Evolutionary conservation across 148 eudicot genomes (phyloP).

Genomic region (Mesembryanthemum crystallinum): DNA sequence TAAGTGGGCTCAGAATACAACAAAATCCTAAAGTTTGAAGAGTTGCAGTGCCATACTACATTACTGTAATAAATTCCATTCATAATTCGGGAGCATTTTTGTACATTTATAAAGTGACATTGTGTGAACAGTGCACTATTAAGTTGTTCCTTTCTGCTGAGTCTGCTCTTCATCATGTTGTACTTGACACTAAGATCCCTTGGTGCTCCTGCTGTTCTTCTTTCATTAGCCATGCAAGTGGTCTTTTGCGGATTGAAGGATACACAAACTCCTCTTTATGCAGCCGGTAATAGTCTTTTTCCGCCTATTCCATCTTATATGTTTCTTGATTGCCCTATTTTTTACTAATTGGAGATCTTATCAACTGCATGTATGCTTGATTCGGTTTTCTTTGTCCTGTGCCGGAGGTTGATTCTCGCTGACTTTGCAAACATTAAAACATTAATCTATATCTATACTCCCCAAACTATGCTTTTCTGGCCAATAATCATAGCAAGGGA

Average conservation of each 20-base stretch:
- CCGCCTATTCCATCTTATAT: background rate
- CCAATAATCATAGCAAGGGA: too few relatives aligned
- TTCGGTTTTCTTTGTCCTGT: background rate
- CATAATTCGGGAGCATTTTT: too few relatives aligned
- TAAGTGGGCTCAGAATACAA: too few relatives aligned
- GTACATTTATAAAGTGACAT: too few relatives aligned
- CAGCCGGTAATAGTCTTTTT: constrained; percentile 50
- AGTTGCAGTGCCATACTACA: too few relatives aligned
- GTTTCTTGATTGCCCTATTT: background rate
- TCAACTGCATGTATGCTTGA: background rate
- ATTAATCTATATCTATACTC: too few relatives aligned
- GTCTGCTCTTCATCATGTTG: background rate
- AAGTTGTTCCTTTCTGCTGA: background rate
- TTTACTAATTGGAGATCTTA: too few relatives aligned
- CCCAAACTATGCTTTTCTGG: too few relatives aligned
- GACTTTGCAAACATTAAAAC: too few relatives aligned
- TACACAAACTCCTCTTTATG: constrained; percentile 90
- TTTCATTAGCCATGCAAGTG: constrained; percentile 96
- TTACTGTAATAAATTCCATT: background rate
- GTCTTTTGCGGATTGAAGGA: constrained; percentile 91
- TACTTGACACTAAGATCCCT: constrained; percentile 78
- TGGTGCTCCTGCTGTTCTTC: constrained; percentile 94
- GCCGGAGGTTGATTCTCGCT: too few relatives aligned
- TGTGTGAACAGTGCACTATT: too few relatives aligned
- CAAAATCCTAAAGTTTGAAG: too few relatives aligned